Evolutionary conservation across 78 protist genomes (phyloP).

Genomic region (Planoprotostelium fungivorum): DNA sequence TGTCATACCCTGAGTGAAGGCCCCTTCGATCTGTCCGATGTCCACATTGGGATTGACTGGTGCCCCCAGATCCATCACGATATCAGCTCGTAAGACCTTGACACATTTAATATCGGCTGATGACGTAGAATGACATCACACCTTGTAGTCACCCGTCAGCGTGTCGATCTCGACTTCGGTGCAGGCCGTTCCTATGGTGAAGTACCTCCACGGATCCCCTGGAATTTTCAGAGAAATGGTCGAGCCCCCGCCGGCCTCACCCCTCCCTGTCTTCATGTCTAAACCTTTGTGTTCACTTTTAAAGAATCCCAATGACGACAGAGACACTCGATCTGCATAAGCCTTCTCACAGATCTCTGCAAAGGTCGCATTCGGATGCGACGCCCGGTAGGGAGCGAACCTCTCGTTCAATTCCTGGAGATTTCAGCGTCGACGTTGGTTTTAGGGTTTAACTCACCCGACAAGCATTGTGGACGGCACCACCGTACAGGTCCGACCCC

Average conservation of each 20-base stretch:
- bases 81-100: constrained; percentile 62
- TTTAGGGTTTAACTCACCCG: neutral
- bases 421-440: neutral
- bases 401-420: constrained; percentile 53
- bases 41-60: constrained; percentile 91
- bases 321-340: constrained; percentile 62
- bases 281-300: constrained; percentile 1
- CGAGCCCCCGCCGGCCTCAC: constrained; percentile 63
- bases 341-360: constrained; percentile 54
- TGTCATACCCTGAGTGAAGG: constrained; percentile 87
- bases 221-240: neutral
- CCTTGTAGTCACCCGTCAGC: constrained; percentile 86
- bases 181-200: constrained; percentile 78
- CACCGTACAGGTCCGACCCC: constrained; percentile 88
- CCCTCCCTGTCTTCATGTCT: constrained; percentile 16
- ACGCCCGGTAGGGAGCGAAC: constrained; percentile 53
- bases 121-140: neutral
- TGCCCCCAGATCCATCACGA: constrained; percentile 90
- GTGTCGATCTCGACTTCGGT: constrained; percentile 85
- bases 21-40: constrained; percentile 89
- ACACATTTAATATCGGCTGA: neutral
- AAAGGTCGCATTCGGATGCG: constrained; percentile 36
- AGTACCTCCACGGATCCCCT: constrained; percentile 42
- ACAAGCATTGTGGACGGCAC: constrained; percentile 93
- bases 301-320: constrained; percentile 86